phyloP scores from a whole-genome alignment of 169 alveolate genomes.

The Babesia bigemina region DNA sequence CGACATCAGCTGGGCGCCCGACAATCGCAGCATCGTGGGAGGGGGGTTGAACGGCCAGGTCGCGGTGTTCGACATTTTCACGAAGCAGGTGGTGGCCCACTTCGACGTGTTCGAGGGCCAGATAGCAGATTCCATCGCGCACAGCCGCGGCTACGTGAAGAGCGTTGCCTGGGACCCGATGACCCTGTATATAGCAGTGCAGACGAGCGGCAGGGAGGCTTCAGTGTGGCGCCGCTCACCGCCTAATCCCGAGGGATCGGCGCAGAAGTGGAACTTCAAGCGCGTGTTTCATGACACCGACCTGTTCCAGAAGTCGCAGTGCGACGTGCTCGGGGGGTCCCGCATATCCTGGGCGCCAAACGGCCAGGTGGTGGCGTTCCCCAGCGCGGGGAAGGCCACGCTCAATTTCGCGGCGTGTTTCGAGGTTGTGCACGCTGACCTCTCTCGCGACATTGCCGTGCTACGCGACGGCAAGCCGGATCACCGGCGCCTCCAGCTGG shows the following conservation, averaged over 20 bases:
- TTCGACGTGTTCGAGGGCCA: conserved; percentile 53
- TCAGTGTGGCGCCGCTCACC: conserved; percentile 70
- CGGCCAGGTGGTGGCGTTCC: conserved; percentile 67
- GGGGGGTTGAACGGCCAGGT: conserved; percentile 73
- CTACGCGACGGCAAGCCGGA: conserved; percentile 14
- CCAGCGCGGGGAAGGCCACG: conserved; percentile 34
- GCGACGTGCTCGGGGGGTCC: conserved; percentile 67
- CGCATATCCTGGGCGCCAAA: conserved; percentile 71
- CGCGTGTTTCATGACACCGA: conserved; percentile 21
- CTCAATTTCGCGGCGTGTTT: conserved; percentile 51
- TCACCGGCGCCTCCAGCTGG: conserved; percentile 28
- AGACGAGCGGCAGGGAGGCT: conserved; percentile 42
- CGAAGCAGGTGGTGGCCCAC: conserved; percentile 68
- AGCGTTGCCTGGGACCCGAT: conserved; percentile 73
- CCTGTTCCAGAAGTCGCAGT: conserved; percentile 41
- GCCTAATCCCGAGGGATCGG: conserved; percentile 55
- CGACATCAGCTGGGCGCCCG: conserved; percentile 75
- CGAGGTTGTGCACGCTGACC: conserved; percentile 51
- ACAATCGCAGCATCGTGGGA: conserved; percentile 68
- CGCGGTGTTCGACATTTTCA: conserved; percentile 65
- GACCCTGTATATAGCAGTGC: conserved; percentile 67
- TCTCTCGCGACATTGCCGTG: neutral
- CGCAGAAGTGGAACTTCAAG: conserved; percentile 66
- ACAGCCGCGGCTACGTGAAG: conserved; percentile 62
- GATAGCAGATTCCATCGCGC: neutral